Conservation (phyloP, 225 moss, liverwort and hornwort species). For the Pseudoscleropodium purum region DNA sequence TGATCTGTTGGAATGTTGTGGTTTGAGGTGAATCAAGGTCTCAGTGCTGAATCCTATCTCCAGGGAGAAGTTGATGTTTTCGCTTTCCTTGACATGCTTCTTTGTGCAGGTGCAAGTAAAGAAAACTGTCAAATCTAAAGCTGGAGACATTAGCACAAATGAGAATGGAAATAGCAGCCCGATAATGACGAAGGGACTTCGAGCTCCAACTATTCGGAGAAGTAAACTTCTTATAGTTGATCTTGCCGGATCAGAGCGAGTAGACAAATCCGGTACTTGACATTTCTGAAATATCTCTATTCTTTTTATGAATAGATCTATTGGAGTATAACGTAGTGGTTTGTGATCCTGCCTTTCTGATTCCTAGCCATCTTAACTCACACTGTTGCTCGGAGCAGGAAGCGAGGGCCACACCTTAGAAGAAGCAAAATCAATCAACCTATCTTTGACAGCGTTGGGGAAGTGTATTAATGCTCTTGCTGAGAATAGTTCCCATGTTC, state of each 20-base stretch:
- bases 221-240: conserved; percentile 58
- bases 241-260: conserved; percentile 54
- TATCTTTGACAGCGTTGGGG: conserved; percentile 83
- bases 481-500: conserved; percentile 89
- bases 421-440: conserved; percentile 91
- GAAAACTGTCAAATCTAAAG: conserved; percentile 29
- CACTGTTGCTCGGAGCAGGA: conserved; percentile 17
- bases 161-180: conserved; percentile 30
- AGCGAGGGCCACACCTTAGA: conserved; percentile 93
- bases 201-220: conserved; percentile 45
- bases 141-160: not conserved
- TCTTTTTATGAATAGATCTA: not conserved
- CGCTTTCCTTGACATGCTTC: not conserved
- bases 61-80: not conserved
- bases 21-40: not conserved
- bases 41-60: not conserved
- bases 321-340: not conserved
- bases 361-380: not conserved
- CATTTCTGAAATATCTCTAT: not conserved
- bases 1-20: not conserved
- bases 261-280: conserved; percentile 42
- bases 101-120: conserved; percentile 51
- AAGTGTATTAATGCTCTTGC: conserved; percentile 95
- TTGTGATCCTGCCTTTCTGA: not conserved
- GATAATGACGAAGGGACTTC: conserved; percentile 19